Evolutionary conservation across 2,329 filamentous ascomycete species (phyloP), one percentile per base, ranked within the genome.

Genomic region (Pseudogymnoascus sp.): DNA sequence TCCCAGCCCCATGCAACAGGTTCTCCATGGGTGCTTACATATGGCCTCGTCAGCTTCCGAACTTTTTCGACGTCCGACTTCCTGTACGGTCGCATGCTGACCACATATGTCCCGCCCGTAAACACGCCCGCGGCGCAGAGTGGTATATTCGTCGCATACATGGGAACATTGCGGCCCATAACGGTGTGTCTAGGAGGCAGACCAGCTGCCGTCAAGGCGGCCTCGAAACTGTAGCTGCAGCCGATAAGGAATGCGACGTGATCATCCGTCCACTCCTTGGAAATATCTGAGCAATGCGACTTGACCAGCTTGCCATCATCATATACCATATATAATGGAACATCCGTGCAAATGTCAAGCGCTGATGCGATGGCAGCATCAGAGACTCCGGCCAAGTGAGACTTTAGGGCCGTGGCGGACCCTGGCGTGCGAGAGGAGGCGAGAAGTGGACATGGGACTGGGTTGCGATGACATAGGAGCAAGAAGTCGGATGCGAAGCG

Each of bases 1-100:
- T 84, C 78, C 83, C 84, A 88, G 0, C 83, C 84, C 83, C 83
- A 88, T 3, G 81, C 83, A 11, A 88, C 74, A 1, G 83, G 83
- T 72, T 87, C 85, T 2, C 85, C 85, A 66, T 88, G 85, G 2
- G 84, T 85, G 1, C 77, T 73, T 7, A 75, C 70, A 70, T 81
- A 88, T 7, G 73, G 73, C 11, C 81, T 72, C 0, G 84, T 87
- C 31, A 87, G 77, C 3, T 75, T 72, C 10, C 84, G 74, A 0
- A 87, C 81, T 11, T 60, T 69, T 24, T 81, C 77, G 3, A 88
- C 69, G 5, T 84, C 78, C 2, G 73, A 67, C 0, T 64, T 66
- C 24, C 68, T 74, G 69, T 87, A 87, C 1, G 82, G 78, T 40
- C 85, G 74, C 85, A 88, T 87, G 0, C 82, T 86, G 0, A 87